phyloP scores from a whole-genome alignment of 495 filamentous ascomycete species.

The Xylaria venustula region DNA sequence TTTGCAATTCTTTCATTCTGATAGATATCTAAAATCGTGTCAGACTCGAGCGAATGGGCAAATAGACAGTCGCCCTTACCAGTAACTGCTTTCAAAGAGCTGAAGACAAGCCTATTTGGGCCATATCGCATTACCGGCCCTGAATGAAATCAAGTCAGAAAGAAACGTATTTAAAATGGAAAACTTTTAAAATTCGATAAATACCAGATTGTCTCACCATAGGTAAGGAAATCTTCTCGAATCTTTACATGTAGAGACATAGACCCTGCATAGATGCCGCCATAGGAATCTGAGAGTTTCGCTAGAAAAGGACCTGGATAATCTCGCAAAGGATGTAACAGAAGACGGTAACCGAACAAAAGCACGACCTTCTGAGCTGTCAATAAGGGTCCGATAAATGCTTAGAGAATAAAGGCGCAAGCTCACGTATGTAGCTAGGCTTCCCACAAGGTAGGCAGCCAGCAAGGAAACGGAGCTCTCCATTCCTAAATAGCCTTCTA shows the following conservation, averaged over 20 bases:
- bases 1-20: background rate
- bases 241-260: conserved; percentile 47
- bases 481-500: too few species aligned
- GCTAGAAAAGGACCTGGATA: conserved; percentile 52
- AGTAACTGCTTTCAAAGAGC: conserved; percentile 39
- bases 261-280: conserved; percentile 37
- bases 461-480: too few species aligned
- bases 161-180: background rate
- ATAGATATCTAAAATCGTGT: conserved; percentile 33
- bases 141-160: background rate
- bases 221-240: conserved; percentile 38
- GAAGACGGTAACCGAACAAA: background rate
- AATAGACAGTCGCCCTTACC: conserved; percentile 20
- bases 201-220: conserved; percentile 27
- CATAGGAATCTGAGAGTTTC: conserved; percentile 39
- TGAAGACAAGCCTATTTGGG: conserved; percentile 50
- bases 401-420: too few species aligned
- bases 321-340: conserved; percentile 15
- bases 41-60: too few species aligned
- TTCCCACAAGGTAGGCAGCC: too few species aligned
- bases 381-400: too few species aligned
- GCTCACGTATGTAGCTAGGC: too few species aligned
- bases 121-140: conserved; percentile 43
- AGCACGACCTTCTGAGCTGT: too few species aligned
- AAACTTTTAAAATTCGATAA: background rate